phyloP scores from a whole-genome alignment of 768 basidiomycete genomes.

The Gyrodon lividus region DNA sequence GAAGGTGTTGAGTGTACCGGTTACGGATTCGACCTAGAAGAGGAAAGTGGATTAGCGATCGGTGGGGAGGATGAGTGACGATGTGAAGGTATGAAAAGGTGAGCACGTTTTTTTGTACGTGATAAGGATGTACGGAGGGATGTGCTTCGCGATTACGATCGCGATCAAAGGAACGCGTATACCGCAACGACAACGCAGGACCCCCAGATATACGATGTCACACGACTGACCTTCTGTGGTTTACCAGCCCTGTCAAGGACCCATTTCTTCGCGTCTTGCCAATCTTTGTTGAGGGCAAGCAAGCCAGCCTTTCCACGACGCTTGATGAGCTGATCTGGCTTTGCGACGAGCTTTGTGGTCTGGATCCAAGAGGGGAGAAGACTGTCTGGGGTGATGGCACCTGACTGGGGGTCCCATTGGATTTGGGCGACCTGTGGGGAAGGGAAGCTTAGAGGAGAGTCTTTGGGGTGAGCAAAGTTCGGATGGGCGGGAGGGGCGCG shows the following conservation, averaged over 20 bases:
- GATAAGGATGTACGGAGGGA: slow-evolving; percentile 6
- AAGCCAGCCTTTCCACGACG: slow-evolving; percentile 98
- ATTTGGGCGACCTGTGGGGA: slow-evolving; percentile 81
- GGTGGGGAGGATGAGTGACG: slow-evolving; percentile 5
- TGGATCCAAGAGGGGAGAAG: slow-evolving; percentile 79
- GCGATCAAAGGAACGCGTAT: slow-evolving; percentile 1
- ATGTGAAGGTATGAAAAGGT: slow-evolving; percentile 19
- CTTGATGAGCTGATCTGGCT: slow-evolving; percentile 99
- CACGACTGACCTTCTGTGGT: slow-evolving; percentile 71
- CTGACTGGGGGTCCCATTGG: slow-evolving; percentile 75
- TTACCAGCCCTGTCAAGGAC: slow-evolving; percentile 87
- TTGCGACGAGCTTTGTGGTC: slow-evolving; percentile 86
- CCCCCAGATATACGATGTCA: slow-evolving; percentile 9
- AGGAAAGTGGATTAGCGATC: slow-evolving; percentile 15
- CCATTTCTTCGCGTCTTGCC: slow-evolving; percentile 87
- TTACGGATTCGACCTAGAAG: slow-evolving; percentile 82
- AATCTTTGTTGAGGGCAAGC: slow-evolving; percentile 89
- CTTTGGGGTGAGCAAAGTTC: slow-evolving; percentile 48
- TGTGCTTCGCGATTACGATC: slow-evolving; percentile 13
- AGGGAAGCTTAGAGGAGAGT: slow-evolving; percentile 50
- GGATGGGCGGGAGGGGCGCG: slow-evolving; percentile 79
- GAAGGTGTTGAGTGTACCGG: slow-evolving; percentile 96
- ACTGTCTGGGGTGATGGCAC: slow-evolving; percentile 55
- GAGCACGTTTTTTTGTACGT: no score
- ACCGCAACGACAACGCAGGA: not conserved